These are phyloP conservation scores for Acrocalymma vagum DNA, from an alignment of 2,329 filamentous ascomycete species.

Conservation along the genomic window DNA sequence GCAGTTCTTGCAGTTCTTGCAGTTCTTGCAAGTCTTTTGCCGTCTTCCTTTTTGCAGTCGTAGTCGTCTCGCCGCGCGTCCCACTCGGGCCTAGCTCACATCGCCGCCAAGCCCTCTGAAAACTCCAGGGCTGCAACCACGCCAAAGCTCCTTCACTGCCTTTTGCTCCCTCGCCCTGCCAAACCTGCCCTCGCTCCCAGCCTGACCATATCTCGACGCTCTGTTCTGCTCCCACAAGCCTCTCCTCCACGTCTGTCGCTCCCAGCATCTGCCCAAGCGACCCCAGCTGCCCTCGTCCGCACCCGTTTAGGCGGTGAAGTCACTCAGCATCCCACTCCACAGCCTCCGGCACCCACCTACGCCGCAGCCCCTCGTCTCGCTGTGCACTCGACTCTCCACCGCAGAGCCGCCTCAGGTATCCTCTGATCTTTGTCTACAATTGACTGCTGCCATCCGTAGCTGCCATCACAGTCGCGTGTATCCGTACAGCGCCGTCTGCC, in stretches of 20 bases:
- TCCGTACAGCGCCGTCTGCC: conserved; percentile 42
- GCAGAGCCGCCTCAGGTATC: conserved; percentile 39
- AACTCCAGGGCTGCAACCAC: conserved; percentile 34
- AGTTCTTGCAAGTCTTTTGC: too few species aligned
- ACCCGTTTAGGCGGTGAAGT: conserved; percentile 49
- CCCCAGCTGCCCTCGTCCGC: conserved; percentile 23
- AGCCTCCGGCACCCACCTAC: conserved; percentile 46
- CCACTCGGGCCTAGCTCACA: background rate
- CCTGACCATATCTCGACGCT: conserved; percentile 25
- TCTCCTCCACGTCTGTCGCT: conserved; percentile 26
- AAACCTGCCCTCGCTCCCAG: conserved; percentile 25
- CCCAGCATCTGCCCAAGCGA: conserved; percentile 16
- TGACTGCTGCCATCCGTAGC: conserved; percentile 33
- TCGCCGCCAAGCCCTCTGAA: conserved; percentile 32
- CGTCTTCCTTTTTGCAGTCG: too few species aligned
- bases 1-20: too few species aligned
- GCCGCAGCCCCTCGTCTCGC: conserved; percentile 37
- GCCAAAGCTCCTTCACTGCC: conserved; percentile 29
- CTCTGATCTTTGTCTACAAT: conserved; percentile 31
- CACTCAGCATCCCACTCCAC: conserved; percentile 44
- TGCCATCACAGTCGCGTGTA: conserved; percentile 42
- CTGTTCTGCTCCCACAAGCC: conserved; percentile 28
- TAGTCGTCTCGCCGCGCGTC: too few species aligned
- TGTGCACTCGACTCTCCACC: conserved; percentile 38
- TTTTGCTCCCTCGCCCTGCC: conserved; percentile 33